Evolutionary conservation across 768 basidiomycete species (phyloP).

Genomic region (Termitomyces bulborhizus): DNA sequence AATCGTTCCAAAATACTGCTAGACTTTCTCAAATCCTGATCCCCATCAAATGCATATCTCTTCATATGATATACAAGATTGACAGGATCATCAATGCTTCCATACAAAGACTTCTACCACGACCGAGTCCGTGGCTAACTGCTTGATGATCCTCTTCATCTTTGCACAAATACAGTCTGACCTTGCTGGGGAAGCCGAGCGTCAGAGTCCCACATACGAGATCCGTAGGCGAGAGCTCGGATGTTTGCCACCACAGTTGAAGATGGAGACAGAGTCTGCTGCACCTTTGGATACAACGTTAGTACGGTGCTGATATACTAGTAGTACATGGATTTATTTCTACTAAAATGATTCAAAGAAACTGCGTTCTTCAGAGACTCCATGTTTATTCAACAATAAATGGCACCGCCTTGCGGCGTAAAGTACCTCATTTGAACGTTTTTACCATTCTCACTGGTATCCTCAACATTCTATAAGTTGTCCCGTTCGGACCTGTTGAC

Average conservation of each 20-base stretch:
- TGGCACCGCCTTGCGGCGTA: not conserved
- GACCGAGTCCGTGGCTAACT: no score
- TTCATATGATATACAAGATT: no score
- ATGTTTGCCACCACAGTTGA: conserved; percentile 83
- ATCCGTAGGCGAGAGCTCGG: conserved; percentile 69
- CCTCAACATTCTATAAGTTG: not conserved
- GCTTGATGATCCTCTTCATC: no score
- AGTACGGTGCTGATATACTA: no score
- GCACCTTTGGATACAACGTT: conserved; percentile 35
- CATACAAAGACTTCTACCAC: no score
- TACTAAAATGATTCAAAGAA: not conserved
- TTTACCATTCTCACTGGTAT: not conserved
- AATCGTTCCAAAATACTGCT: no score
- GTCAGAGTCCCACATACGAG: conserved; percentile 86
- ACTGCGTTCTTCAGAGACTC: not conserved
- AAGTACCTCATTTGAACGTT: not conserved
- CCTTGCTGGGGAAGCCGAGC: conserved; percentile 62
- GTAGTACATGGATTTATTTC: no score
- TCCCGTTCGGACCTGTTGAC: not conserved
- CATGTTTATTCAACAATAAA: not conserved
- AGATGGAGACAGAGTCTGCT: conserved; percentile 56
- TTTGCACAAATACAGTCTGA: conserved; percentile 54
- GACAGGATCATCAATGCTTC: no score
- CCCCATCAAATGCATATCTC: not conserved
- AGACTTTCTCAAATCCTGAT: no score